Evolutionary conservation across 2,329 filamentous ascomycete species (phyloP), one percentile per base, ranked within the genome.

Genomic region (Botrytis tulipae): DNA sequence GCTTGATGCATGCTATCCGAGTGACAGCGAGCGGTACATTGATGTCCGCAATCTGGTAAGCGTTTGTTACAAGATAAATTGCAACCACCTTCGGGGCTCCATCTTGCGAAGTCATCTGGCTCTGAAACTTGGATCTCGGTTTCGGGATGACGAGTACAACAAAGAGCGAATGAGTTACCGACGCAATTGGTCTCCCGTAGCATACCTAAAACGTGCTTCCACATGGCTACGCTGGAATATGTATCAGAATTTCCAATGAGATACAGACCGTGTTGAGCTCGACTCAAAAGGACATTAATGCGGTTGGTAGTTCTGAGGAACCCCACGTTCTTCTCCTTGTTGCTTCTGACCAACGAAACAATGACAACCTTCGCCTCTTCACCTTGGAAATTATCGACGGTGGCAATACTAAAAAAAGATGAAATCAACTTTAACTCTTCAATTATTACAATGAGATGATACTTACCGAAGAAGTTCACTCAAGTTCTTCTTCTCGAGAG

Each of bases 331-430:
- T 82, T 82, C 12, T 86, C 77, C 0, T 80, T 75, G 76, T 95
- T 95, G 81, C 91, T 93, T 59, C 92, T 87, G 0, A 93, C 91
- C 0, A 95, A 83, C 0, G 90, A 92, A 0, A 94, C 83, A 4
- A 95, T 83, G 0, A 95, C 84, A 14, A 95, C 83, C 70, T 92
- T 90, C 2, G 89, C 90, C 78, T 95, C 92, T 78, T 95, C 78
- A 3, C 79, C 79, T 70, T 95, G 91, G 72, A 93, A 94, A 76
- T 94, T 94, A 79, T 93, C 91, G 0, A 93, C 87, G 0, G 90
- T 93, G 0, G 91, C 90, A 44, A 83, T 76, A 8, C 71, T 73
- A 16, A 20, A 59, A 4, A 51, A 51, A n/a, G 5, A 51, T n/a
- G 12, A 14, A 7, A 51, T 51, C 12, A 51, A 22, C 6, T n/a